Evolutionary conservation across 164 flowering plant genomes (phyloP).

Genomic region (Sedum album): DNA sequence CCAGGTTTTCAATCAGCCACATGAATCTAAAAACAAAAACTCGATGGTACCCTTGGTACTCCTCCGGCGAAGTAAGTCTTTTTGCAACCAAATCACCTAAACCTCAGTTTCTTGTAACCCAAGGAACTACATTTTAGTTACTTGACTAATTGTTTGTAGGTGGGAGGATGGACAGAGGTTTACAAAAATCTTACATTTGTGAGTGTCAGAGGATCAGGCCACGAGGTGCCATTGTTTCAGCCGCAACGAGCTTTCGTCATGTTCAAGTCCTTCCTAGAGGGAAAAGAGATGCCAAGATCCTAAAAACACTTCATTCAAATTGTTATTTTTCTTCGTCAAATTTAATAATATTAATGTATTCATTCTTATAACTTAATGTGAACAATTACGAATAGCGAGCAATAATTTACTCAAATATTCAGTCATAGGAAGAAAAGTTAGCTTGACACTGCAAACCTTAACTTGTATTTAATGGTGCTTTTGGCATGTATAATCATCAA

Average conservation of each 20-base stretch:
- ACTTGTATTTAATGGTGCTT: background rate
- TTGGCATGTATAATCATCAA: too few species aligned
- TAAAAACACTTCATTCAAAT: constrained; percentile 1
- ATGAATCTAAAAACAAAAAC: constrained; percentile 54
- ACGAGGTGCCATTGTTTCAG: constrained; percentile 71
- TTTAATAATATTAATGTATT: background rate
- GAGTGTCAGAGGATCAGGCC: constrained; percentile 85
- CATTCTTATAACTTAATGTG: too few species aligned
- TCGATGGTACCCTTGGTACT: constrained; percentile 89
- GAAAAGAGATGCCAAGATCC: constrained; percentile 35
- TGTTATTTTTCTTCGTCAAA: background rate
- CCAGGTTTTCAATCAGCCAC: constrained; percentile 64
- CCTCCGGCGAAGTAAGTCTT: constrained; percentile 6
- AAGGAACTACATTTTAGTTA: background rate
- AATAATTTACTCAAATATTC: background rate
- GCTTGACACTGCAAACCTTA: background rate
- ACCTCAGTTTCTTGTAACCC: background rate
- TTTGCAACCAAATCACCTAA: background rate
- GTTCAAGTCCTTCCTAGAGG: constrained; percentile 51
- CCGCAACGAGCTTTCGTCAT: constrained; percentile 47
- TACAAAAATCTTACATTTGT: constrained; percentile 80
- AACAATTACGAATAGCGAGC: background rate
- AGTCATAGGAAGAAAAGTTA: background rate
- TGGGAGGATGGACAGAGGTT: constrained; percentile 87
- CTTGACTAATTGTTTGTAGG: constrained; percentile 24